A percentile compares a stretch with the other conserved stretches of the same genome.
These are phyloP conservation scores for Russula compacta DNA, from an alignment of 768 basidiomycete species.

Conservation along the genomic window DNA sequence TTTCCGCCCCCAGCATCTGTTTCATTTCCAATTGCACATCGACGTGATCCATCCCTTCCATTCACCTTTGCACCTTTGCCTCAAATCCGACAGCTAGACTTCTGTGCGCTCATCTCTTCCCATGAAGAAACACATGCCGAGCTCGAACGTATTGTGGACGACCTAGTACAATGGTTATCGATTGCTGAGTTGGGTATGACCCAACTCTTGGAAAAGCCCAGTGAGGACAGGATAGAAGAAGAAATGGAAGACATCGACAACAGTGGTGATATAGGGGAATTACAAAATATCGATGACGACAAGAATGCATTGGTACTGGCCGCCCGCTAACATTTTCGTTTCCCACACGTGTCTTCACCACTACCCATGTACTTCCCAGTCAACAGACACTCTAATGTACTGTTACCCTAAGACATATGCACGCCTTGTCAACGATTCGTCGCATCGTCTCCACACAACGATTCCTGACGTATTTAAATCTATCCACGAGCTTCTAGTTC, in stretches of 20 bases:
- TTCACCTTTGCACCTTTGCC: conserved; percentile 26
- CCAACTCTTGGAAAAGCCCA: conserved; percentile 48
- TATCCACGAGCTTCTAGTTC: conserved; percentile 5
- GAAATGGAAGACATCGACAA: conserved; percentile 41
- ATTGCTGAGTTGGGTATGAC: conserved; percentile 65
- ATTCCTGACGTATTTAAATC: background rate
- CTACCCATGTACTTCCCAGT: background rate
- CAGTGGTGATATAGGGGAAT: background rate
- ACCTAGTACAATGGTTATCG: conserved; percentile 67
- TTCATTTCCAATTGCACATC: conserved; percentile 22
- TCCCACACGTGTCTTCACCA: background rate
- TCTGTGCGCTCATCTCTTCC: conserved; percentile 43
- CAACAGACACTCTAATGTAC: background rate
- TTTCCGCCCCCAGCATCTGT: conserved; percentile 13
- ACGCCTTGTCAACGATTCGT: background rate
- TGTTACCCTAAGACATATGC: background rate
- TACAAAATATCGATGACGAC: background rate
- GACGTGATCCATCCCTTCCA: conserved; percentile 19
- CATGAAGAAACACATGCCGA: conserved; percentile 56
- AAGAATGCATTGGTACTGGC: conserved; percentile 3
- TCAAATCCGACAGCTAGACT: conserved; percentile 58
- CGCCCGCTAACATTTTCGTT: conserved; percentile 7
- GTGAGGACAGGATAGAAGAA: conserved; percentile 50
- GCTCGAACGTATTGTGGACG: conserved; percentile 63
- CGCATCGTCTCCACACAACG: background rate